Conservation (phyloP, 768 basidiomycete genomes). For the Hygrocybe coccinea region DNA sequence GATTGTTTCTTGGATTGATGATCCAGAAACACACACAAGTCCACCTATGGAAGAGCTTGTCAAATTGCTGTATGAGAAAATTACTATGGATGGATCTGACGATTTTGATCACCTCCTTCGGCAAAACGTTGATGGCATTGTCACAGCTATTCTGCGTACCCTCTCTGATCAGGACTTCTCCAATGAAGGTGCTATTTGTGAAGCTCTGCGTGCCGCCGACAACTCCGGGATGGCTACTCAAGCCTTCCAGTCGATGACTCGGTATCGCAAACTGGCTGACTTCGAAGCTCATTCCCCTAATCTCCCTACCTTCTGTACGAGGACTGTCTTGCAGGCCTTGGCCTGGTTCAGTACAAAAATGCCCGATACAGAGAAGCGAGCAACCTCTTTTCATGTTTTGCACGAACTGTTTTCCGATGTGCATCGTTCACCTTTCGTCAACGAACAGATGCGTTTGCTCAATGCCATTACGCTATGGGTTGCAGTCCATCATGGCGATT, state of each 20-base stretch:
- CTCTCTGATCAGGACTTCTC: conserved; percentile 66
- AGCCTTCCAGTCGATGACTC: conserved; percentile 49
- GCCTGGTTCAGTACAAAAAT: conserved; percentile 51
- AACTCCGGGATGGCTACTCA: conserved; percentile 33
- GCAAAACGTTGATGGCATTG: conserved; percentile 52
- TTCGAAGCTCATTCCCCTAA: conserved; percentile 60
- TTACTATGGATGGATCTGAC: conserved; percentile 25
- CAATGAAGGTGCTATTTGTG: conserved; percentile 44
- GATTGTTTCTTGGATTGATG: conserved; percentile 46
- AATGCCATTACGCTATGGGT: conserved; percentile 73
- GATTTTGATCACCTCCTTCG: conserved; percentile 35
- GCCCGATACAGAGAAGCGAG: conserved; percentile 40
- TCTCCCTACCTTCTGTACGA: conserved; percentile 52
- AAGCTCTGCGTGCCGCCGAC: conserved; percentile 38
- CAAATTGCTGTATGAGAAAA: conserved; percentile 30
- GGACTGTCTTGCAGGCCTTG: conserved; percentile 50
- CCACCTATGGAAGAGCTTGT: conserved; percentile 29
- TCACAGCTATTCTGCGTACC: conserved; percentile 54
- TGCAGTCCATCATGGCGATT: conserved; percentile 51
- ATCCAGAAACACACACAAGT: conserved; percentile 16
- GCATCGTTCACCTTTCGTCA: conserved; percentile 65
- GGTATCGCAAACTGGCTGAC: conserved; percentile 45
- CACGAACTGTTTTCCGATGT: conserved; percentile 67
- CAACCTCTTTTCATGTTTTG: conserved; percentile 72
- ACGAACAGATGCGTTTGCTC: conserved; percentile 74